Conservation (phyloP, 108 stramenopile species). For the Cyclotella cryptica region DNA sequence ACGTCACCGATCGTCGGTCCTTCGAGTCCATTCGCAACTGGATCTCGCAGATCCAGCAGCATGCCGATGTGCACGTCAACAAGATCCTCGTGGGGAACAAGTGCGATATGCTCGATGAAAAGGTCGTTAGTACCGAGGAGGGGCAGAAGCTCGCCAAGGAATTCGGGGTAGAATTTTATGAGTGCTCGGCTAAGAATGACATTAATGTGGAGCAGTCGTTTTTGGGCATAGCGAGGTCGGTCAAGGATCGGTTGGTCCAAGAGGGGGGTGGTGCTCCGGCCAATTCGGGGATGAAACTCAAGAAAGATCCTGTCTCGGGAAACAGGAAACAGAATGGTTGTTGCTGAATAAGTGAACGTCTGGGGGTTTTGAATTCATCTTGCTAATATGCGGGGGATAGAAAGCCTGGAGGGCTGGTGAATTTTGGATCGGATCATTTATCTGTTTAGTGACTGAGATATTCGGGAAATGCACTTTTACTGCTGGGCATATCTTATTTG, state of each 20-base stretch:
- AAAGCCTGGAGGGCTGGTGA: not conserved
- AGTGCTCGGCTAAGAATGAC: constrained; percentile 97
- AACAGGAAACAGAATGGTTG: constrained; percentile 41
- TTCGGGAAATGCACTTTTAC: too few species aligned
- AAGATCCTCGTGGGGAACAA: constrained; percentile 99
- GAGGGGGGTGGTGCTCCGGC: constrained; percentile 86
- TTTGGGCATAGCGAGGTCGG: constrained; percentile 78
- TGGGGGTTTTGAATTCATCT: not conserved
- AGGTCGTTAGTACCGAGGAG: constrained; percentile 95
- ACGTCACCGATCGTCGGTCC: constrained; percentile 97
- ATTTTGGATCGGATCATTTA: not conserved
- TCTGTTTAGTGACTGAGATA: too few species aligned
- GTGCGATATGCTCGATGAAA: constrained; percentile 96
- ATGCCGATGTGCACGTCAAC: constrained; percentile 96
- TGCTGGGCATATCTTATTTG: too few species aligned
- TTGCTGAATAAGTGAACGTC: constrained; percentile 19
- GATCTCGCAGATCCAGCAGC: constrained; percentile 98
- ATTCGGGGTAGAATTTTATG: constrained; percentile 96
- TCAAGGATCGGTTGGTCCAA: constrained; percentile 84
- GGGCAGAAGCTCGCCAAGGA: constrained; percentile 93
- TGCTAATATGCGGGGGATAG: not conserved
- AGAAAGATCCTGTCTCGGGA: constrained; percentile 48
- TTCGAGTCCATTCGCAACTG: constrained; percentile 98
- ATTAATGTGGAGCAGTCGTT: constrained; percentile 93
- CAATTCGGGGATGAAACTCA: constrained; percentile 32